Evolutionary conservation across 1,284 basidiomycete species (phyloP).

Genomic region (Microbotryum silenes-acaulis): DNA sequence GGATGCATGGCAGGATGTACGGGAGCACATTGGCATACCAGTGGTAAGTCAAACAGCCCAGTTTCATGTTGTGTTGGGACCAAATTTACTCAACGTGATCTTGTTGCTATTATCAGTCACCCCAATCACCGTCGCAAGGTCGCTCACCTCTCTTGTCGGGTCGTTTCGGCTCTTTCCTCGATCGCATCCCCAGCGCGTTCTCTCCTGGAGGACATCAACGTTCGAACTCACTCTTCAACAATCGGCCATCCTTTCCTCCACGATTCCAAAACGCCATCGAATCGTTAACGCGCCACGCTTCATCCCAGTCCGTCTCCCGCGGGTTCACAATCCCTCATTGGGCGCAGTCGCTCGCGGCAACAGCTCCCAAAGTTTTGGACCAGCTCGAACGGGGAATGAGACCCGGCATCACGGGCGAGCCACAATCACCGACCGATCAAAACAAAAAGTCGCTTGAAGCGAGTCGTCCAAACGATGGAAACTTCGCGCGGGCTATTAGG

Average conservation of each 20-base stretch:
- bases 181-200: not conserved
- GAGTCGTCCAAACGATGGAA: too few relatives aligned
- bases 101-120: too few relatives aligned
- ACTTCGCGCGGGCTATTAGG: too few relatives aligned
- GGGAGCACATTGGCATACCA: not conserved
- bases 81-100: too few relatives aligned
- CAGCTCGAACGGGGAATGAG: too few relatives aligned
- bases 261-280: conserved; percentile 16
- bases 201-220: conserved; percentile 9
- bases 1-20: conserved; percentile 12
- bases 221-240: conserved; percentile 14
- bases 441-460: too few relatives aligned
- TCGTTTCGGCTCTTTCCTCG: not conserved
- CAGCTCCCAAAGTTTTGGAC: too few relatives aligned
- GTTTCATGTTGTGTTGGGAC: too few relatives aligned
- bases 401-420: too few relatives aligned
- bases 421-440: too few relatives aligned
- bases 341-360: too few relatives aligned
- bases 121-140: not conserved
- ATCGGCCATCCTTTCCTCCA: conserved; percentile 4
- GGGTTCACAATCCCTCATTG: not conserved
- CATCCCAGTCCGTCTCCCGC: not conserved
- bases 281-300: conserved; percentile 4
- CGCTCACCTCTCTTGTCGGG: not conserved
- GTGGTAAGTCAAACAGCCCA: too few relatives aligned